These are phyloP conservation scores for Sclerospora graminicola DNA, from an alignment of 352 stramenopile species.

Conservation along the genomic window DNA sequence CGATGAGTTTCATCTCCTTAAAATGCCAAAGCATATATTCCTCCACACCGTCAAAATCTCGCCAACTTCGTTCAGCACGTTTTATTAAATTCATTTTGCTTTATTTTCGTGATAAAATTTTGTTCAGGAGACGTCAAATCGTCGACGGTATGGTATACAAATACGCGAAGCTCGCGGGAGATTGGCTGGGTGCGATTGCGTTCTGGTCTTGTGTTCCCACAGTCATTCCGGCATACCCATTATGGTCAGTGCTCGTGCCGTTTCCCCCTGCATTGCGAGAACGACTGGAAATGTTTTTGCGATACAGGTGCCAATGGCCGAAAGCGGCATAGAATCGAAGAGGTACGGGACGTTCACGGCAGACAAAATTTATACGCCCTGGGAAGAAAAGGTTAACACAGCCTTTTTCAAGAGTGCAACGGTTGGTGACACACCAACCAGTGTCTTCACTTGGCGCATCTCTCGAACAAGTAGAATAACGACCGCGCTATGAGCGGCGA, in stretches of 20 bases:
- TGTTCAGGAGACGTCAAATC: too few relatives aligned
- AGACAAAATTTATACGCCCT: constrained; percentile 91
- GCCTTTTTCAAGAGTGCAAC: constrained; percentile 98
- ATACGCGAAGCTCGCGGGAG: too few relatives aligned
- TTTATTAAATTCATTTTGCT: too few relatives aligned
- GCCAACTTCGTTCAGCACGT: too few relatives aligned
- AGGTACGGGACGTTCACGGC: constrained; percentile 94
- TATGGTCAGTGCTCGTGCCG: constrained; percentile 64
- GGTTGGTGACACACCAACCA: constrained; percentile 96
- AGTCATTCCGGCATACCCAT: constrained; percentile 85
- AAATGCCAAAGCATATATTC: too few relatives aligned
- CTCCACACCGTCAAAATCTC: too few relatives aligned
- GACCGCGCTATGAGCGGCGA: too few relatives aligned
- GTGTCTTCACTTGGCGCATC: constrained; percentile 85
- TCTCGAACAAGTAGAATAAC: constrained; percentile 91
- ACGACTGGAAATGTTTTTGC: constrained; percentile 78
- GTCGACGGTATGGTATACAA: too few relatives aligned
- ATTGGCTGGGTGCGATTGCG: too few relatives aligned
- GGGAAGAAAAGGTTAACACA: constrained; percentile 95
- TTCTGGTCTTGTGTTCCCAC: constrained; percentile 85
- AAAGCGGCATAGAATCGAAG: too few relatives aligned
- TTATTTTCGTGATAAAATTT: too few relatives aligned
- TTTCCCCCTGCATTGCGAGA: constrained; percentile 56
- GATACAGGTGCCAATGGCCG: constrained; percentile 36
- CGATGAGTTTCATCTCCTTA: too few relatives aligned